Evolutionary conservation across 805 yeast genomes (phyloP), one percentile per base, ranked within the genome.

Genomic region (Lipomyces yamanashiensis): DNA sequence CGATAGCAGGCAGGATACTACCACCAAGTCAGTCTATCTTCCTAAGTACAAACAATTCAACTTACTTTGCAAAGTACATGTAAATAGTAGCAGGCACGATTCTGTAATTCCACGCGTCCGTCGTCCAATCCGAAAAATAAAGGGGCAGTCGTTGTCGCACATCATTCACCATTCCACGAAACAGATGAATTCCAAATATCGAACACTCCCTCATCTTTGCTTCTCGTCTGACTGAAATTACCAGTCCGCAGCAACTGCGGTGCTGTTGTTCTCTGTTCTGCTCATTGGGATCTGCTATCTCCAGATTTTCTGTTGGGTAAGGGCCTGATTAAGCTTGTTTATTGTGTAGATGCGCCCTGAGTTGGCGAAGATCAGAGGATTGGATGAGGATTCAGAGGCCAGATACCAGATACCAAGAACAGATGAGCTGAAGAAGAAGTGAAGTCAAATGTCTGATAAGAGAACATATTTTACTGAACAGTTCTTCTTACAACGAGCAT

Each of bases 11-110:
- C 13, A 63, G 33, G 7, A 58, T 47, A 34, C 61, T 49, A 10
- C 1, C 8, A n/a, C 37, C 8, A 6, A 5, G n/a, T 19, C 28
- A 52, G 48, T 21, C 3, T 21, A 17, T 37, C 19, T 9, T 19
- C 23, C 2, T 10, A 48, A 23, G 5, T 49, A 2, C 39, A 13
- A 19, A 13, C 37, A 28, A n/a, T 2, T 1, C 44, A 56, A 19
- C 66, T 21, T 43, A 74, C 74, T 95, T 93, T 49, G 96, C 92
- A 80, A 95, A 92, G 75, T 88, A 93, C 13, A 95, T 88, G 74
- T 84, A 91, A 1, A 89, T 77, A 0, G 91, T 86, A 0, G 96
- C 80, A 0, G 99, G 99, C 1, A 93, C 79, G 13, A 92, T 96
- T 71, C 99, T 77, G 74, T 95, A 95, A 73, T 90, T 87, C 76